Evolutionary conservation across 495 filamentous ascomycete species (phyloP).

Genomic region (Penicillium pancosmium): DNA sequence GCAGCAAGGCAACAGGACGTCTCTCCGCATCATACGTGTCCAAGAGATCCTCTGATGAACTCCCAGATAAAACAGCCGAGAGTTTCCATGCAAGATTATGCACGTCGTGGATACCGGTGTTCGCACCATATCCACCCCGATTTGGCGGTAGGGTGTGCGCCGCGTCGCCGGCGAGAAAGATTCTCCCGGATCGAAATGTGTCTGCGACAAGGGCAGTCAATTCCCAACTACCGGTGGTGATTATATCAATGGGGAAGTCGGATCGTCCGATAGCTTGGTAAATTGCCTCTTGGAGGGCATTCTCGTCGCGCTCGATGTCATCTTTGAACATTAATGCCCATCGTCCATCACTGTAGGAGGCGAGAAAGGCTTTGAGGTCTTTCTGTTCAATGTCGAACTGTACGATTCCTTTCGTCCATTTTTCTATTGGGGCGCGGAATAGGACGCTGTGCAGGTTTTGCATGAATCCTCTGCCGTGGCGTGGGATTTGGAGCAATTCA

Average conservation of each 20-base stretch:
- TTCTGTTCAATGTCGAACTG: slow-evolving; percentile 31
- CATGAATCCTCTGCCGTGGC: slow-evolving; percentile 36
- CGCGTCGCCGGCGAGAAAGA: slow-evolving; percentile 54
- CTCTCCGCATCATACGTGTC: slow-evolving; percentile 54
- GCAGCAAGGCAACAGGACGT: slow-evolving; percentile 44
- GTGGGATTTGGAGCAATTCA: slow-evolving; percentile 28
- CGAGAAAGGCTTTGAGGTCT: slow-evolving; percentile 26
- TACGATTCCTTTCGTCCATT: slow-evolving; percentile 23
- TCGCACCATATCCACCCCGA: slow-evolving; percentile 50
- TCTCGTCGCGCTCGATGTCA: slow-evolving; percentile 27
- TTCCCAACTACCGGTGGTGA: slow-evolving; percentile 34
- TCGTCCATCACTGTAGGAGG: slow-evolving; percentile 31
- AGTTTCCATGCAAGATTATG: slow-evolving; percentile 54
- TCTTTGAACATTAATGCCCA: slow-evolving; percentile 36
- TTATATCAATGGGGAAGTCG: slow-evolving; percentile 28
- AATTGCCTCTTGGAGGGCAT: slow-evolving; percentile 17
- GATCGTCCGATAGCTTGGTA: slow-evolving; percentile 23
- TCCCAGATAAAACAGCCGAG: slow-evolving; percentile 45
- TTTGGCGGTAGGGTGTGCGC: slow-evolving; percentile 53
- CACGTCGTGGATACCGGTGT: slow-evolving; percentile 52
- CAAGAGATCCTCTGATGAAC: slow-evolving; percentile 41
- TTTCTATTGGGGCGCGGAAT: slow-evolving; percentile 33
- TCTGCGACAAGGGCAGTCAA: slow-evolving; percentile 31
- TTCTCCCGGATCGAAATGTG: slow-evolving; percentile 32
- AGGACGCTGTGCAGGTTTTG: slow-evolving; percentile 43